A percentile compares a stretch with the other conserved stretches of the same genome.
phyloP scores from a whole-genome alignment of 2,329 filamentous ascomycete genomes.

The Cladosporium sp. region DNA sequence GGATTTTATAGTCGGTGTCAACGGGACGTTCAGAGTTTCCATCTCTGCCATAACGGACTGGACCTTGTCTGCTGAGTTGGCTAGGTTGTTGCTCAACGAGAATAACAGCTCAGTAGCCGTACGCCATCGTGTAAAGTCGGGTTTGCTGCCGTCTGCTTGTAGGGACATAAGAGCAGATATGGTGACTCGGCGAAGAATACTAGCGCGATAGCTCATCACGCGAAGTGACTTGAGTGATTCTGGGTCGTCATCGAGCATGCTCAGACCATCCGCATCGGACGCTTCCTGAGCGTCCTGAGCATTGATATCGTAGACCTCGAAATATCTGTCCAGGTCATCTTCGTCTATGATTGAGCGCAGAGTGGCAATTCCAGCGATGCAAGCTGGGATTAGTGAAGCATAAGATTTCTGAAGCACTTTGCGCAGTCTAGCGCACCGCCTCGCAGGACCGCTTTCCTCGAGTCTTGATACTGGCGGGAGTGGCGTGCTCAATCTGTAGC shows the following conservation, averaged over 20 bases:
- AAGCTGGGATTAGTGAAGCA: conserved; percentile 67
- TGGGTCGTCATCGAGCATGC: conserved; percentile 70
- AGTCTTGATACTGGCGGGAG: conserved; percentile 89
- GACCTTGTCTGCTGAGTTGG: conserved; percentile 64
- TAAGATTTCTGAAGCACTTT: conserved; percentile 72
- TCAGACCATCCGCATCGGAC: conserved; percentile 49
- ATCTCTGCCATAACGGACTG: conserved; percentile 73
- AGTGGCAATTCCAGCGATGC: conserved; percentile 67
- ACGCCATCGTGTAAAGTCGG: conserved; percentile 77
- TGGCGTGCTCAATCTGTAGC: conserved; percentile 85
- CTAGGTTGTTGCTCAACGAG: conserved; percentile 62
- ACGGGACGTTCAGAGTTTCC: conserved; percentile 58
- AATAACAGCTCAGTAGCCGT: conserved; percentile 74
- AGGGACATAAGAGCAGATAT: conserved; percentile 87
- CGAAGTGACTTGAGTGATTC: conserved; percentile 79
- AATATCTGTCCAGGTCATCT: conserved; percentile 84
- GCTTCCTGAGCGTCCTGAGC: conserved; percentile 50
- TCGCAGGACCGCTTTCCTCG: conserved; percentile 69
- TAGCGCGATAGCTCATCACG: conserved; percentile 65
- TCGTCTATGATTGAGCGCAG: conserved; percentile 75
- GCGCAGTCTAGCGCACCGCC: conserved; percentile 78
- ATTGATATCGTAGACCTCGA: conserved; percentile 64
- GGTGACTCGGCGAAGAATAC: conserved; percentile 78
- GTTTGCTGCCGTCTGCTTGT: conserved; percentile 74
- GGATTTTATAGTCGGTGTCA: conserved; percentile 58